These are phyloP conservation scores for Leptosphaerulina australis DNA, from an alignment of 2,329 filamentous ascomycete species.

Conservation along the genomic window DNA sequence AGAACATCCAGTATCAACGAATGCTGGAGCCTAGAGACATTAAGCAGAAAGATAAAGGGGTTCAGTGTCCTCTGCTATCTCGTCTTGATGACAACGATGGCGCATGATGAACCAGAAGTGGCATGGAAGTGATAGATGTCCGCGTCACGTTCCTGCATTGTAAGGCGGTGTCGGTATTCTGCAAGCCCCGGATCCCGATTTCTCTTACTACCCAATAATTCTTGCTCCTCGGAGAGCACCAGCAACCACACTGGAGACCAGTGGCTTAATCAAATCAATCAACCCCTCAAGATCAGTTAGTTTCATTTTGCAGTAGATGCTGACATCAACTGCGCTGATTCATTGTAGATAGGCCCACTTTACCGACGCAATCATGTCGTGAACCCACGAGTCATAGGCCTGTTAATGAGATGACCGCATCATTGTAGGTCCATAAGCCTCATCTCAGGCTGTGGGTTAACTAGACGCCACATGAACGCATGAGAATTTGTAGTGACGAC, in stretches of 20 bases:
- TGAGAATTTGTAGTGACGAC: slow-evolving; percentile 4
- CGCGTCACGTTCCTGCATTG: slow-evolving; percentile 9
- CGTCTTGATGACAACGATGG: background rate
- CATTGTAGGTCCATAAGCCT: slow-evolving; percentile 12
- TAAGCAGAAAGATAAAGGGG: background rate
- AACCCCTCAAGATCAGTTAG: background rate
- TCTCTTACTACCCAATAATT: slow-evolving; percentile 1
- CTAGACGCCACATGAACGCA: slow-evolving; percentile 14
- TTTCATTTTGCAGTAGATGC: slow-evolving; percentile 1
- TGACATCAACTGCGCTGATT: slow-evolving; percentile 3
- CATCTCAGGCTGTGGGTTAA: background rate
- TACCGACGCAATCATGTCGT: background rate
- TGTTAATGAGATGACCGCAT: slow-evolving; percentile 16
- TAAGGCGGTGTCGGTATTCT: background rate
- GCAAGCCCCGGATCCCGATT: background rate
- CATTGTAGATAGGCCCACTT: background rate
- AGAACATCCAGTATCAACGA: background rate
- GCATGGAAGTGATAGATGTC: background rate
- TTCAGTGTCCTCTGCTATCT: background rate
- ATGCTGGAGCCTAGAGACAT: background rate
- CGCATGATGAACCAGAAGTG: background rate
- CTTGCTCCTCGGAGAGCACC: background rate
- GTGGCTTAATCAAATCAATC: no score
- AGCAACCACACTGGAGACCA: slow-evolving; percentile 1
- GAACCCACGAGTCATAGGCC: background rate